Evolutionary conservation across 2,329 filamentous ascomycete species (phyloP).

Genomic region (Trichoderma polysporum): DNA sequence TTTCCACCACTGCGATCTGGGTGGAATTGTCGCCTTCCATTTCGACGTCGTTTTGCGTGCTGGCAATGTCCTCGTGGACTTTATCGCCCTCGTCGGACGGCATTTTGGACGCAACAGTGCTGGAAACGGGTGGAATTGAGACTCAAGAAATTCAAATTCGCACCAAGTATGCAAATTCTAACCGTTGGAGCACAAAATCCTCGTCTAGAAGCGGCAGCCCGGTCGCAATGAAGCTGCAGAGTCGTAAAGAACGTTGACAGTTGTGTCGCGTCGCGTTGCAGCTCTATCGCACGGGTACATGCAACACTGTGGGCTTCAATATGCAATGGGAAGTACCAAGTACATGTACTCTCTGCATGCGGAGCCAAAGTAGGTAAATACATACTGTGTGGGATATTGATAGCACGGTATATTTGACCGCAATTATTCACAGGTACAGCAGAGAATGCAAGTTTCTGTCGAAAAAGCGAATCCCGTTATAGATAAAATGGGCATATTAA

Average conservation of each 20-base stretch:
- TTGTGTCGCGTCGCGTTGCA: neutral
- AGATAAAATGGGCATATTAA: too few species aligned
- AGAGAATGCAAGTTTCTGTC: too few species aligned
- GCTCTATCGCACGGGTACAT: neutral
- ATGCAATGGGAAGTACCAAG: neutral
- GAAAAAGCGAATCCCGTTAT: too few species aligned
- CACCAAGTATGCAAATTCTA: neutral
- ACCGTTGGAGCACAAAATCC: neutral
- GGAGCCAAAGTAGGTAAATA: neutral
- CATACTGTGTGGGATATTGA: neutral
- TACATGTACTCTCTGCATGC: neutral
- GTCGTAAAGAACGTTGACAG: neutral
- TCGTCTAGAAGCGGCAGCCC: neutral
- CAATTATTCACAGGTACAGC: too few species aligned
- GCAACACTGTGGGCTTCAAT: neutral
- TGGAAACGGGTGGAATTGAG: neutral
- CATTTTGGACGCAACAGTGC: slow-evolving; percentile 26
- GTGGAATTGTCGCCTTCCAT: slow-evolving; percentile 35
- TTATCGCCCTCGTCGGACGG: slow-evolving; percentile 30
- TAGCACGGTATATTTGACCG: too few species aligned
- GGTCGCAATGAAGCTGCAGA: neutral
- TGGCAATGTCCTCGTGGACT: slow-evolving; percentile 23
- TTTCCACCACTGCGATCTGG: slow-evolving; percentile 33
- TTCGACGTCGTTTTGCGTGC: slow-evolving; percentile 38
- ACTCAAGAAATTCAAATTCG: neutral